phyloP scores from a whole-genome alignment of 1,284 basidiomycete genomes.

The Malassezia psittaci region DNA sequence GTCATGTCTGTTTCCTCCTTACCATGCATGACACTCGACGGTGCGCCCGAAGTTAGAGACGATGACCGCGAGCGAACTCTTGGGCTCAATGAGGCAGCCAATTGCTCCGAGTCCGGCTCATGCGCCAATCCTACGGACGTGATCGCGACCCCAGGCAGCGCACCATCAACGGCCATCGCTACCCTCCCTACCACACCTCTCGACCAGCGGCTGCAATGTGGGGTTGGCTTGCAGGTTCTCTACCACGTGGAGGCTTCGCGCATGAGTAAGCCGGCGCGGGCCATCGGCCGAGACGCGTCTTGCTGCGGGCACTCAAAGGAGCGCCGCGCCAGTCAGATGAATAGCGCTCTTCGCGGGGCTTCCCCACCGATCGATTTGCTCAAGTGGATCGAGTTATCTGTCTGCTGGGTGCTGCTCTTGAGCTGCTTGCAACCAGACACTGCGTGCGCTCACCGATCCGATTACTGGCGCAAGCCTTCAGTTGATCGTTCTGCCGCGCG shows the following conservation, averaged over 20 bases:
- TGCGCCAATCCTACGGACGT: too few relatives aligned
- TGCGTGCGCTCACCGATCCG: not conserved
- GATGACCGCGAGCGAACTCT: not conserved
- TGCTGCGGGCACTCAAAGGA: not conserved
- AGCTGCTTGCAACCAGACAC: not conserved
- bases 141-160: too few relatives aligned
- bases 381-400: too few relatives aligned
- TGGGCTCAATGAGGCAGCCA: not conserved
- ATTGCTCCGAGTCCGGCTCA: not conserved
- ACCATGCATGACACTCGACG: not conserved
- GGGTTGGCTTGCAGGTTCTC: too few relatives aligned
- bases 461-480: not conserved
- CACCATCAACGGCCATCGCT: too few relatives aligned
- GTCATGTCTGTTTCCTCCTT: not conserved
- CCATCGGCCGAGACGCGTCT: slow-evolving; percentile 5
- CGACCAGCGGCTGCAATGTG: too few relatives aligned
- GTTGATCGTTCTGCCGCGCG: not conserved
- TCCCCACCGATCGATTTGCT: too few relatives aligned
- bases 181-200: too few relatives aligned
- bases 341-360: too few relatives aligned
- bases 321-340: too few relatives aligned
- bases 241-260: not conserved
- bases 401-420: too few relatives aligned
- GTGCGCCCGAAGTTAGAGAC: not conserved
- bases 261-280: not conserved